Evolutionary conservation across 2,329 filamentous ascomycete species (phyloP).

Genomic region (Claviceps humidiphila): DNA sequence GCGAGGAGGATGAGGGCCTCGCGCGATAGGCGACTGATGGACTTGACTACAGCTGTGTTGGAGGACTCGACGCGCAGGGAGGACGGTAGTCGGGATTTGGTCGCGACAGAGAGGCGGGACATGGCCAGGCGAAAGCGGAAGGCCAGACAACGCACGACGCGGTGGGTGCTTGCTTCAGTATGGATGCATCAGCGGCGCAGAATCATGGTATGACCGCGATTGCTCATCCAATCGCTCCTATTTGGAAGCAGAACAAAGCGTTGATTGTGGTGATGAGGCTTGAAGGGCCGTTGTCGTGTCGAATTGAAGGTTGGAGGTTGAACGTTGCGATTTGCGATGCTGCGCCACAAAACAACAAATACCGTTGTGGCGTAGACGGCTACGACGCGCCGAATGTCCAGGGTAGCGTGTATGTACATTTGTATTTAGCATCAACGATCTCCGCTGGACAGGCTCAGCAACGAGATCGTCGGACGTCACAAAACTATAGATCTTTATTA

Average conservation of each 20-base stretch:
- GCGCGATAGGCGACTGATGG: conserved; percentile 57
- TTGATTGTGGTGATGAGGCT: not conserved
- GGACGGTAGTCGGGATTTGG: conserved; percentile 58
- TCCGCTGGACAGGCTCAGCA: no score
- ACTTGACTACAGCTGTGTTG: conserved; percentile 51
- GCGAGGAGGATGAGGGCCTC: conserved; percentile 58
- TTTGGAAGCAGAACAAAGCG: not conserved
- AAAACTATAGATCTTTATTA: no score
- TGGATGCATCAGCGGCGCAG: not conserved
- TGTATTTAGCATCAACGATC: no score
- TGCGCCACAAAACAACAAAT: not conserved
- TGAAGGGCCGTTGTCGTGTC: not conserved
- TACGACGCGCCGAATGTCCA: no score
- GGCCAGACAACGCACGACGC: not conserved
- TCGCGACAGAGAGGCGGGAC: conserved; percentile 52
- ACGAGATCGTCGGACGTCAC: no score
- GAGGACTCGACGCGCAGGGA: conserved; percentile 53
- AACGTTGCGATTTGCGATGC: not conserved
- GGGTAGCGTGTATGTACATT: no score
- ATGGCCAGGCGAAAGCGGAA: conserved; percentile 18
- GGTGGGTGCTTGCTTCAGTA: not conserved
- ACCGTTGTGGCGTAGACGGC: no score
- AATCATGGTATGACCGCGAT: not conserved
- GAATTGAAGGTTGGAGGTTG: no score
- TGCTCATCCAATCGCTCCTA: not conserved